Evolutionary conservation across 495 filamentous ascomycete genomes (phyloP).

Genomic region (Thermothielavioides terrestris): DNA sequence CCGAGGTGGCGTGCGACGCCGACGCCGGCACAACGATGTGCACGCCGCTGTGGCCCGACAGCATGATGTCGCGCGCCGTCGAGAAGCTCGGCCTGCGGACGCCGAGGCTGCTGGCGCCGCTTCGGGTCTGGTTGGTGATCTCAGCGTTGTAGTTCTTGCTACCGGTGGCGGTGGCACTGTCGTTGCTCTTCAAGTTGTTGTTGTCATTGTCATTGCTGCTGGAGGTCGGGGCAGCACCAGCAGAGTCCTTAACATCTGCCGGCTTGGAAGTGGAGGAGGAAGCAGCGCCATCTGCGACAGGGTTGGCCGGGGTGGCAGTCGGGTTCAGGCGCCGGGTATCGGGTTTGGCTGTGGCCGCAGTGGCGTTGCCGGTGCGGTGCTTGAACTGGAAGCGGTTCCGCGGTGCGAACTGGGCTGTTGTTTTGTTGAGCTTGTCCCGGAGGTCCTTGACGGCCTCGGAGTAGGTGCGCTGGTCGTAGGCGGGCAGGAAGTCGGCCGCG

Average conservation of each 20-base stretch:
- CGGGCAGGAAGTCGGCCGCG: constrained; percentile 33
- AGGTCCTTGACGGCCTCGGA: constrained; percentile 35
- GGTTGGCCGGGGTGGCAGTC: neutral
- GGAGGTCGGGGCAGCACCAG: constrained; percentile 19
- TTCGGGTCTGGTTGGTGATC: constrained; percentile 25
- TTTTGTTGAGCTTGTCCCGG: constrained; percentile 35
- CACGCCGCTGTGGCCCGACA: constrained; percentile 52
- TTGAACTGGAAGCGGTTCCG: constrained; percentile 43
- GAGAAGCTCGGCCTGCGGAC: constrained; percentile 53
- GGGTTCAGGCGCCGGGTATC: constrained; percentile 2
- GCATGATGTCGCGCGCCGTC: constrained; percentile 49
- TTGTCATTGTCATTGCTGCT: too few relatives aligned
- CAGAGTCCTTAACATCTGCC: constrained; percentile 20
- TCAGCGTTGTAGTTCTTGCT: constrained; percentile 46
- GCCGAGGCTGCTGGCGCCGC: constrained; percentile 5
- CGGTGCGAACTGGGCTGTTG: constrained; percentile 30
- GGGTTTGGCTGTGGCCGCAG: neutral
- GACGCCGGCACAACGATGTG: constrained; percentile 68
- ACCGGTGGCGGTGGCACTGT: neutral
- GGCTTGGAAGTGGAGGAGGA: constrained; percentile 8
- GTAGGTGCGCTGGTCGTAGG: constrained; percentile 40
- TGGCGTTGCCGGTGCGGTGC: constrained; percentile 15
- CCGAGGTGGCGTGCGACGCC: constrained; percentile 55
- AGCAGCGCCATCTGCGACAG: neutral
- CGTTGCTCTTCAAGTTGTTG: too few relatives aligned